phyloP scores from a whole-genome alignment of 2,329 filamentous ascomycete genomes.

The Bipolaris oryzae region DNA sequence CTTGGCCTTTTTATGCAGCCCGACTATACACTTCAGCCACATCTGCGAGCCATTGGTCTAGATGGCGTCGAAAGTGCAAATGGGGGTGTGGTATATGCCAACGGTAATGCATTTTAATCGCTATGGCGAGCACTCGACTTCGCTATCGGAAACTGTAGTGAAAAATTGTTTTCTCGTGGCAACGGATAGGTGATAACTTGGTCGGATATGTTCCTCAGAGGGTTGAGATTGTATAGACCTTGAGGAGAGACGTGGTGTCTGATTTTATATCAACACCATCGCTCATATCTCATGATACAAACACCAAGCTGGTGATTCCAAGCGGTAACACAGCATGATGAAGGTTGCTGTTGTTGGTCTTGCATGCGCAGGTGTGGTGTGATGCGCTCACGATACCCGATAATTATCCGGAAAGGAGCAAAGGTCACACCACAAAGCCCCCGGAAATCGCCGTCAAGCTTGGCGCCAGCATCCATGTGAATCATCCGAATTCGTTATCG shows the following conservation, averaged over 20 bases:
- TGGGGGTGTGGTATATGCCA: slow-evolving; percentile 3
- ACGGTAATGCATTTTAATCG: neutral
- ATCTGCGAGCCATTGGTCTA: slow-evolving; percentile 11
- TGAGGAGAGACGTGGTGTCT: neutral
- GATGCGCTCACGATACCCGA: neutral
- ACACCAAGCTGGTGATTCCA: neutral
- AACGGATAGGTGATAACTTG: neutral
- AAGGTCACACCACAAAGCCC: neutral
- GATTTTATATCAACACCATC: neutral
- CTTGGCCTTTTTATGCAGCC: slow-evolving; percentile 6
- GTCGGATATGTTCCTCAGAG: neutral
- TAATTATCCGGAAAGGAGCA: slow-evolving; percentile 1
- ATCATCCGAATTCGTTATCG: neutral
- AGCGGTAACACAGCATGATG: neutral
- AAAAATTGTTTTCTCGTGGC: neutral
- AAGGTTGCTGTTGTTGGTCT: neutral
- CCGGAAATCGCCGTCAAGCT: neutral
- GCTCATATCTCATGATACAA: neutral
- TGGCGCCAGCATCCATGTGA: neutral
- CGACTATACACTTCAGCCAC: slow-evolving; percentile 10
- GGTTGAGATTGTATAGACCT: neutral
- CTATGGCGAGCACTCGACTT: neutral
- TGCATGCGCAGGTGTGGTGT: neutral
- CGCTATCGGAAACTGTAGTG: slow-evolving; percentile 1
- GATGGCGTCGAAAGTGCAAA: slow-evolving; percentile 1